phyloP scores from a whole-genome alignment of 345 rosid genomes.

The Pseudoturritis turrita region DNA sequence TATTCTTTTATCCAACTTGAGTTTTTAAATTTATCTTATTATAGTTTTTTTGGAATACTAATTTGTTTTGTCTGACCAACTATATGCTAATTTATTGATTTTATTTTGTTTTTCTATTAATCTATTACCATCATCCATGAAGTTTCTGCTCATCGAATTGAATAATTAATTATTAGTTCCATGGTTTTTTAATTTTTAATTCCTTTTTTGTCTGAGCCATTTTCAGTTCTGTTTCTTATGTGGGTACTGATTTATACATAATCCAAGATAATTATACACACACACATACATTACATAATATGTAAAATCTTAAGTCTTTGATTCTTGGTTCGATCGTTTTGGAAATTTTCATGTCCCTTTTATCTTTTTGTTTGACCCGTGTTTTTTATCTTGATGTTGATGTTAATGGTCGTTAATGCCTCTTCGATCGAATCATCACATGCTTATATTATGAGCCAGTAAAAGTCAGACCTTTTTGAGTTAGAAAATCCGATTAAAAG shows the following conservation, averaged over 20 bases:
- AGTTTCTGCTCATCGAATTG: background rate
- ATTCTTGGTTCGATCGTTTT: conserved; percentile 2
- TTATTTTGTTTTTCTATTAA: background rate
- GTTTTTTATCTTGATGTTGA: conserved; percentile 3
- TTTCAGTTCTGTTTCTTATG: conserved; percentile 12
- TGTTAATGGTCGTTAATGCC: conserved; percentile 4
- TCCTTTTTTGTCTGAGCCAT: background rate
- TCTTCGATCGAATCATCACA: background rate
- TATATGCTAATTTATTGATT: conserved; percentile 6
- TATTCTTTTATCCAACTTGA: conserved; percentile 21
- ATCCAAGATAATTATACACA: background rate
- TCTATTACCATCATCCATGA: background rate
- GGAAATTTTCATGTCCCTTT: background rate
- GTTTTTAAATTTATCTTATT: conserved; percentile 3
- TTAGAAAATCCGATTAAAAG: conserved; percentile 1
- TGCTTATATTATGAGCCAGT: background rate
- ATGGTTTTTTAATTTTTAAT: background rate
- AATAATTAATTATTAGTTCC: background rate
- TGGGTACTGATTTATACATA: conserved; percentile 5
- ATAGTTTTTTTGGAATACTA: background rate
- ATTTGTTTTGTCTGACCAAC: conserved; percentile 20
- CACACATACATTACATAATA: background rate
- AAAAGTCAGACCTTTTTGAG: conserved; percentile 12
- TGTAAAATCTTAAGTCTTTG: conserved; percentile 4
- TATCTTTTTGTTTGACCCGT: conserved; percentile 6